phyloP scores from a whole-genome alignment of 1,284 basidiomycete species.

The Ceratorhiza oryzae-sativae region DNA sequence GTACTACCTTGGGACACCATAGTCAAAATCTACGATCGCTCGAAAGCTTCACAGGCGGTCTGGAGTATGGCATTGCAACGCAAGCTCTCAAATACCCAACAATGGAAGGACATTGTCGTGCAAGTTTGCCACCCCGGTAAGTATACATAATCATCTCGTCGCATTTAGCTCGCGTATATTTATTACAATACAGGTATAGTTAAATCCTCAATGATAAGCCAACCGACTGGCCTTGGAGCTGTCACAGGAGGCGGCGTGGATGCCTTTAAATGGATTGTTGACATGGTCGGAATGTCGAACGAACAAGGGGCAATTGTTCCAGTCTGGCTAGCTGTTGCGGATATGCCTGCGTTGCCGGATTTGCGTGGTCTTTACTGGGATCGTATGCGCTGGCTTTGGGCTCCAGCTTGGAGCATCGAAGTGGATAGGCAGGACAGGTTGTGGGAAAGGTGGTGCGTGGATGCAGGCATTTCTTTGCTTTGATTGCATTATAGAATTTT shows the following conservation, averaged over 20 bases:
- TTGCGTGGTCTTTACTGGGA: slow-evolving; percentile 41
- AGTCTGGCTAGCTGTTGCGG: slow-evolving; percentile 39
- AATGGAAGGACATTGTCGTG: slow-evolving; percentile 41
- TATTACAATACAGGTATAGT: slow-evolving; percentile 31
- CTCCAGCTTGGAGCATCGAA: slow-evolving; percentile 38
- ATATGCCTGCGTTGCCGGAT: slow-evolving; percentile 17
- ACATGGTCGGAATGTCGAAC: slow-evolving; percentile 33
- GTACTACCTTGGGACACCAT: slow-evolving; percentile 25
- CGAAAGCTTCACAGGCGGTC: slow-evolving; percentile 40
- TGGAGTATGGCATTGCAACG: slow-evolving; percentile 40
- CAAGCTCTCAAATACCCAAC: slow-evolving; percentile 25
- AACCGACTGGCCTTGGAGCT: slow-evolving; percentile 20
- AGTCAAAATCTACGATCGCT: slow-evolving; percentile 32
- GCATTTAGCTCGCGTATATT: background rate
- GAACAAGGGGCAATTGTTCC: slow-evolving; percentile 39
- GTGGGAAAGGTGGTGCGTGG: slow-evolving; percentile 40
- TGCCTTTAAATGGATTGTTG: slow-evolving; percentile 19
- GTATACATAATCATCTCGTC: background rate
- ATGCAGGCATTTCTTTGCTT: slow-evolving; percentile 25
- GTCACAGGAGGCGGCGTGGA: slow-evolving; percentile 12
- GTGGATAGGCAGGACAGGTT: slow-evolving; percentile 27
- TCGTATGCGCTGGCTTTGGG: slow-evolving; percentile 40
- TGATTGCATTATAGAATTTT: background rate
- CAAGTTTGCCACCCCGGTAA: slow-evolving; percentile 41
- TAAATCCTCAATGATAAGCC: slow-evolving; percentile 25